phyloP scores from a whole-genome alignment of 805 yeast species.

The Ogataea angusta region DNA sequence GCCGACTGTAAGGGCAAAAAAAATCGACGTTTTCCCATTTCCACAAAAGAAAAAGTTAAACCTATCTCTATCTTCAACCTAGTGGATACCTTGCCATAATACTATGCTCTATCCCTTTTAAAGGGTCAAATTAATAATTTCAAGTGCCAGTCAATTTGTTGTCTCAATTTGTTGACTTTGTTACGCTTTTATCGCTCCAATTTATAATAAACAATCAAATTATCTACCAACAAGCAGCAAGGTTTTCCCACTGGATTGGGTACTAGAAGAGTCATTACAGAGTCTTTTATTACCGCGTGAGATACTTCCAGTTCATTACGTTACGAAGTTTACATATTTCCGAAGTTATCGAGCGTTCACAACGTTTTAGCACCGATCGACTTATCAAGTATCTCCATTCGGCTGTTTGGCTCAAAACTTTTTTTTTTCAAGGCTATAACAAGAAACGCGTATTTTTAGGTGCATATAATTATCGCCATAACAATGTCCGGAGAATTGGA shows the following conservation, averaged over 20 bases:
- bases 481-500: constrained; percentile 8
- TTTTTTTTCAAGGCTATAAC: constrained; percentile 3
- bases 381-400: constrained; percentile 11
- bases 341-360: neutral
- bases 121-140: constrained; percentile 3
- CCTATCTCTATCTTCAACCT: constrained; percentile 12
- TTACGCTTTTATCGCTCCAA: constrained; percentile 1
- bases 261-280: neutral
- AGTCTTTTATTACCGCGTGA: neutral
- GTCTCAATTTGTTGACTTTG: constrained; percentile 2
- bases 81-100: constrained; percentile 11
- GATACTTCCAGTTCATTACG: neutral
- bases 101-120: constrained; percentile 12
- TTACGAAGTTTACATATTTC: neutral
- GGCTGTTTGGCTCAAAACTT: constrained; percentile 10
- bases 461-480: constrained; percentile 1
- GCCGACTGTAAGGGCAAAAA: constrained; percentile 15
- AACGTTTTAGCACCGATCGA: constrained; percentile 1
- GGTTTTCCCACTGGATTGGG: constrained; percentile 9
- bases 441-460: constrained; percentile 6
- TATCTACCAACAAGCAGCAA: constrained; percentile 8
- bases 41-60: constrained; percentile 18
- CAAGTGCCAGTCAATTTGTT: constrained; percentile 6
- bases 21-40: constrained; percentile 19
- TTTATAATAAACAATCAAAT: constrained; percentile 1